These are phyloP conservation scores for Cercophora sp. DNA, from an alignment of 495 filamentous ascomycete species.

Conservation along the genomic window DNA sequence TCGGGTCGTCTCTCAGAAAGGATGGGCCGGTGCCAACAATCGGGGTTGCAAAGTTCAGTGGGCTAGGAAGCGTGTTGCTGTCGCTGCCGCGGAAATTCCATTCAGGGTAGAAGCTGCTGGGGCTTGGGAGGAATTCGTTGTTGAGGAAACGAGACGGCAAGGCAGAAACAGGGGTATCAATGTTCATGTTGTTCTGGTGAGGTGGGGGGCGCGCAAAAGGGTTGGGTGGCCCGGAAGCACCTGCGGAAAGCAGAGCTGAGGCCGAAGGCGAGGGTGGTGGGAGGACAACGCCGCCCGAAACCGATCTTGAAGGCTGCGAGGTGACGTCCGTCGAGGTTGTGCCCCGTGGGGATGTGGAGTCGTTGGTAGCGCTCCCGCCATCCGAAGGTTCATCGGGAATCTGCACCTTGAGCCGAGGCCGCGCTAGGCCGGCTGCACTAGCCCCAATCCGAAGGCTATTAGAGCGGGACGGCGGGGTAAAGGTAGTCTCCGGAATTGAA, in stretches of 20 bases:
- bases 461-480: conserved; percentile 69
- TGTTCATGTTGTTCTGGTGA: conserved; percentile 64
- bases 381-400: conserved; percentile 91
- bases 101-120: conserved; percentile 86
- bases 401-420: conserved; percentile 84
- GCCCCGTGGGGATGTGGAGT: conserved; percentile 67
- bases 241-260: conserved; percentile 80
- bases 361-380: conserved; percentile 69
- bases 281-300: conserved; percentile 65
- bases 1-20: conserved; percentile 55
- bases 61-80: conserved; percentile 81
- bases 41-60: conserved; percentile 87
- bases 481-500: conserved; percentile 51
- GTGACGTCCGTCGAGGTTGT: conserved; percentile 57
- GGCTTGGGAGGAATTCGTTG: conserved; percentile 78
- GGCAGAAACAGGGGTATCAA: conserved; percentile 96
- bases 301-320: conserved; percentile 39
- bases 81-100: conserved; percentile 70
- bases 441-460: conserved; percentile 60
- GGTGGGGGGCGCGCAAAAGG: conserved; percentile 85
- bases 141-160: conserved; percentile 86
- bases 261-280: conserved; percentile 89
- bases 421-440: conserved; percentile 47
- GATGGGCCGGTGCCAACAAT: conserved; percentile 66
- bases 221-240: conserved; percentile 89